These are phyloP conservation scores for Aspergillus carbonarius DNA, from an alignment of 2,329 filamentous ascomycete species.

Conservation along the genomic window DNA sequence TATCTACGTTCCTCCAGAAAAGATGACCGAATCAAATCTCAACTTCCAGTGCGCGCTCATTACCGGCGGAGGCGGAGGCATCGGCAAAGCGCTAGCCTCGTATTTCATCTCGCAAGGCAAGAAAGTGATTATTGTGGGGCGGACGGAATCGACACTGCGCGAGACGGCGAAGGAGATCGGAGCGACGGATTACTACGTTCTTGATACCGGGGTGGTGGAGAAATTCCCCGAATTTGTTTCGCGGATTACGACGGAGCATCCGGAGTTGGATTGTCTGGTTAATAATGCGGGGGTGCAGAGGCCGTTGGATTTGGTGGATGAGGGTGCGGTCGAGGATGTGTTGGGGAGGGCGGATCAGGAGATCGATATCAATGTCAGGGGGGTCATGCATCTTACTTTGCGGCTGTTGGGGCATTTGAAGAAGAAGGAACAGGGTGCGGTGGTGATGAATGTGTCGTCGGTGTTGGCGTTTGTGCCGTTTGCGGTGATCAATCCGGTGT, in stretches of 20 bases:
- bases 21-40: slow-evolving; percentile 26
- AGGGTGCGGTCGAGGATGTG: slow-evolving; percentile 24
- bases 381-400: slow-evolving; percentile 57
- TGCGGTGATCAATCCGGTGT: slow-evolving; percentile 57
- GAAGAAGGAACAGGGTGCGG: slow-evolving; percentile 30
- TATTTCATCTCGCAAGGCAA: slow-evolving; percentile 23
- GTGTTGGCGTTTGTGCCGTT: slow-evolving; percentile 55
- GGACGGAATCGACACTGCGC: slow-evolving; percentile 55
- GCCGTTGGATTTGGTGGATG: slow-evolving; percentile 49
- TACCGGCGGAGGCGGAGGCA: slow-evolving; percentile 28
- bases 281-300: slow-evolving; percentile 62
- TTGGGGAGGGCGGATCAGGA: slow-evolving; percentile 56
- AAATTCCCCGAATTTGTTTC: slow-evolving; percentile 45
- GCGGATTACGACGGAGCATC: slow-evolving; percentile 50
- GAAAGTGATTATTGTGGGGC: slow-evolving; percentile 27
- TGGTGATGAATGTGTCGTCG: slow-evolving; percentile 57
- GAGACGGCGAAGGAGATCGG: slow-evolving; percentile 46
- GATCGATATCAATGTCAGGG: slow-evolving; percentile 59
- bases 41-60: slow-evolving; percentile 49
- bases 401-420: slow-evolving; percentile 53
- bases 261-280: slow-evolving; percentile 57
- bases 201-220: slow-evolving; percentile 51
- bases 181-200: slow-evolving; percentile 52
- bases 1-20: too few species aligned
- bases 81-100: slow-evolving; percentile 26